A percentile compares a stretch with the other conserved stretches of the same genome.
These are phyloP conservation scores for Microsporum ferrugineum DNA, from an alignment of 2,329 filamentous ascomycete species.

Conservation along the genomic window DNA sequence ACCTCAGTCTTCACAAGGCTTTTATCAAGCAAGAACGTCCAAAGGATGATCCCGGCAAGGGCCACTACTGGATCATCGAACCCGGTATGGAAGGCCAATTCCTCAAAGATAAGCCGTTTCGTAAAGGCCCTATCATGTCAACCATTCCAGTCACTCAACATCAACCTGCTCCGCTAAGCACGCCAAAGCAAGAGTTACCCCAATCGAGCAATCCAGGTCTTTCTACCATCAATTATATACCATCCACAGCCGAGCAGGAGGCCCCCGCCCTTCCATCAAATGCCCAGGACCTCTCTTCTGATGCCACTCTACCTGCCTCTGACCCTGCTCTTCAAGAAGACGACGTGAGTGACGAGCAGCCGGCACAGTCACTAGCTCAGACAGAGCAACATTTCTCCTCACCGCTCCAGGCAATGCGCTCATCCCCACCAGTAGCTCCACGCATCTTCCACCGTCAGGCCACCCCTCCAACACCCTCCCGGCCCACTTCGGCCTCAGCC, in stretches of 20 bases:
- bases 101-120: constrained; percentile 66
- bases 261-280: constrained; percentile 13
- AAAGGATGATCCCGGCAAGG: constrained; percentile 95
- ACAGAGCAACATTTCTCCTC: constrained; percentile 27
- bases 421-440: constrained; percentile 72
- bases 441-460: constrained; percentile 48
- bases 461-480: constrained; percentile 60
- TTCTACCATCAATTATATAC: constrained; percentile 12
- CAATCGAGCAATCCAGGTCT: constrained; percentile 9
- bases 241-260: constrained; percentile 7
- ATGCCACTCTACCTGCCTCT: constrained; percentile 64
- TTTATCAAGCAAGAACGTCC: constrained; percentile 92
- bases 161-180: constrained; percentile 2
- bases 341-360: constrained; percentile 39
- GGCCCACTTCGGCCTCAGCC: constrained; percentile 52
- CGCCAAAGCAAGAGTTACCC: constrained; percentile 4
- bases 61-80: constrained; percentile 92
- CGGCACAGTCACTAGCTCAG: constrained; percentile 13
- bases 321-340: constrained; percentile 50
- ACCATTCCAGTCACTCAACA: constrained; percentile 23
- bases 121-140: constrained; percentile 34
- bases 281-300: constrained; percentile 54
- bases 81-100: constrained; percentile 82
- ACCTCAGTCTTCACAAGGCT: constrained; percentile 90
- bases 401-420: constrained; percentile 55